Base-by-base conservation (phyloP, 805 yeast species). In the Lipomyces starkeyi region DNA sequence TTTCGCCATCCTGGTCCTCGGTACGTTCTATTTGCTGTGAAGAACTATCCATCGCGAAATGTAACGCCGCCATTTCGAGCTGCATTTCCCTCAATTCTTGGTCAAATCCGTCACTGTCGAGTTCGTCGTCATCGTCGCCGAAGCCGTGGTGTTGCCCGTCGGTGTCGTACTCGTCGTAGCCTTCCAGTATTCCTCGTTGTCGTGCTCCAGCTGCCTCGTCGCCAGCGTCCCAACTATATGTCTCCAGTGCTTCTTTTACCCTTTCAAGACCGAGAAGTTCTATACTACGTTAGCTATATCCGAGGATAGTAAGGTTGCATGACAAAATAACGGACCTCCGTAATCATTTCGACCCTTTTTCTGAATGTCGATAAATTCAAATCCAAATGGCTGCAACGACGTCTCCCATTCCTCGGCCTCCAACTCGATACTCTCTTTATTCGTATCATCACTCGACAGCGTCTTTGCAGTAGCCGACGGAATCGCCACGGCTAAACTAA, bases 231-330 rank as follows among this genome's bases (percentile, higher is more conserved):
- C 73, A 71, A 11, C 61, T 37, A 60, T 52, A 62, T 34, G 73
- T 68, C 59, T 77, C 79, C 29, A 76, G 59, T 1, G 75, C 77
- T 61, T 77, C 77, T 52, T 63, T 71, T n/a, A 74, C 65, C 25
- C 80, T 64, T 35, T 73, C 75, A 13, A 71, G 58, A 3, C 79
- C 79, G 7, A 20, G 56, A 22, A 62, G 43, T 59, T 71, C 73
- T 53, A 53, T 22, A 7, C 17, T 25, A 22, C 2, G 34, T 53
- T 22, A 53, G 56, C 13, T 13, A 29, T 25, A 14, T 53, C 29
- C 56, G 34, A 22, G 32, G 11, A 9, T 58, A 22, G 32, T 60
- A 7, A 35, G 17, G 40, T 17, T 17, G 20, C 29, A 7, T 32
- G 25, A 54, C 37, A 22, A 25, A 58, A 22, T n/a, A 61, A 20